Evolutionary conservation across 139 green algal species (phyloP).

Genomic region (Astrephomene gubernaculifera): DNA sequence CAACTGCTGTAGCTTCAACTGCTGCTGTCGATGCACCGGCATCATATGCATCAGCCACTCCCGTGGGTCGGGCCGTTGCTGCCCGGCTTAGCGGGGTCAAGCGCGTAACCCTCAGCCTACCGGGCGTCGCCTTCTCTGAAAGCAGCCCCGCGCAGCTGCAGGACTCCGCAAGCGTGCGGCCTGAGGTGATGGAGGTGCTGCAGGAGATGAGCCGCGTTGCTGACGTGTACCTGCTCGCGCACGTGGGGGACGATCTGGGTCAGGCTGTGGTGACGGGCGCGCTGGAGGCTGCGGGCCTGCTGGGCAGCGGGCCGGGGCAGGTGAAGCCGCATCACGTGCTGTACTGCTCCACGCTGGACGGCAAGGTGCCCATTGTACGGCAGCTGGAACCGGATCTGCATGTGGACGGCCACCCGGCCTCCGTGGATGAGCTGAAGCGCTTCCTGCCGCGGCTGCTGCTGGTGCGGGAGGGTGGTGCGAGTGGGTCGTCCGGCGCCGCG

Average conservation of each 20-base stretch:
- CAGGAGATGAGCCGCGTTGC: conserved; percentile 52
- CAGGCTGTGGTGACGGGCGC: conserved; percentile 64
- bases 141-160: conserved; percentile 58
- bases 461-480: conserved; percentile 38
- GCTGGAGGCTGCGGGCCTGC: conserved; percentile 63
- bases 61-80: conserved; percentile 46
- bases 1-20: not conserved
- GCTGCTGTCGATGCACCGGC: not conserved
- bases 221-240: conserved; percentile 55
- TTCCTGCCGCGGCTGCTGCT: conserved; percentile 78
- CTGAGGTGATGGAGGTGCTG: conserved; percentile 61
- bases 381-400: conserved; percentile 89
- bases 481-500: conserved; percentile 5
- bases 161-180: conserved; percentile 66
- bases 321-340: conserved; percentile 68
- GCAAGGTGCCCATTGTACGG: conserved; percentile 85
- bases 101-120: conserved; percentile 73
- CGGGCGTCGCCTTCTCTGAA: conserved; percentile 78
- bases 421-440: conserved; percentile 73
- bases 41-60: not conserved
- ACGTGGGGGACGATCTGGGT: conserved; percentile 75
- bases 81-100: conserved; percentile 66
- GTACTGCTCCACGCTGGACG: conserved; percentile 82
- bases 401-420: conserved; percentile 72
- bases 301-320: conserved; percentile 49